Conservation (phyloP, 192 early-diverging fungal genomes). For the Cetraspora pellucida region DNA sequence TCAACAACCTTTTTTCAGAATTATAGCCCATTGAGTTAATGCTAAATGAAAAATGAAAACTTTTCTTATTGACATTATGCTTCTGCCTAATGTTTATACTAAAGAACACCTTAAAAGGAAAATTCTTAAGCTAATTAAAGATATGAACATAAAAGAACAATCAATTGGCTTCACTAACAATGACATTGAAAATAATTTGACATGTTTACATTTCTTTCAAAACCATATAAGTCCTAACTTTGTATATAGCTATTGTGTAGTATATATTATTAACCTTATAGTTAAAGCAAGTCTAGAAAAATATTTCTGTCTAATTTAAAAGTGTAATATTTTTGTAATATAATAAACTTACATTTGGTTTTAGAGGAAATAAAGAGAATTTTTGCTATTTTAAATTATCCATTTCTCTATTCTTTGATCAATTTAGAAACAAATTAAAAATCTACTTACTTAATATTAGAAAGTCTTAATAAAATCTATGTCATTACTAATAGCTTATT, state of each 20-base stretch:
- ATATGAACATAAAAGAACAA: neutral
- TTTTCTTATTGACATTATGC: no score
- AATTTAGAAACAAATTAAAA: neutral
- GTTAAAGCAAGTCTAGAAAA: neutral
- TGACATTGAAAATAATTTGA: neutral
- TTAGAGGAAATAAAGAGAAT: slow-evolving; percentile 8
- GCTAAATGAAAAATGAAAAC: no score
- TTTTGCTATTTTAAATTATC: neutral
- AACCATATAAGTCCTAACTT: neutral
- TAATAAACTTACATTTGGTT: neutral
- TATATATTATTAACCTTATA: neutral
- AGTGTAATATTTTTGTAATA: no score
- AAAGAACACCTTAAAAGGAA: no score
- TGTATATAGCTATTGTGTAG: neutral
- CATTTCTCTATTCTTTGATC: neutral
- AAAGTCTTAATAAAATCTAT: neutral
- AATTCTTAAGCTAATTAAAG: no score
- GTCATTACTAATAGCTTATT: neutral
- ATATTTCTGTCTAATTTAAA: neutral
- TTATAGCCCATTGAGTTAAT: no score
- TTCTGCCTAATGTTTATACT: no score
- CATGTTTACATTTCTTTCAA: neutral
- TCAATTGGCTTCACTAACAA: slow-evolving; percentile 4
- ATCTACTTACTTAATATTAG: neutral
- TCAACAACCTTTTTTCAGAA: no score